Base-by-base conservation (phyloP, 257 asterid species). In the Nicotiana knightiana region DNA sequence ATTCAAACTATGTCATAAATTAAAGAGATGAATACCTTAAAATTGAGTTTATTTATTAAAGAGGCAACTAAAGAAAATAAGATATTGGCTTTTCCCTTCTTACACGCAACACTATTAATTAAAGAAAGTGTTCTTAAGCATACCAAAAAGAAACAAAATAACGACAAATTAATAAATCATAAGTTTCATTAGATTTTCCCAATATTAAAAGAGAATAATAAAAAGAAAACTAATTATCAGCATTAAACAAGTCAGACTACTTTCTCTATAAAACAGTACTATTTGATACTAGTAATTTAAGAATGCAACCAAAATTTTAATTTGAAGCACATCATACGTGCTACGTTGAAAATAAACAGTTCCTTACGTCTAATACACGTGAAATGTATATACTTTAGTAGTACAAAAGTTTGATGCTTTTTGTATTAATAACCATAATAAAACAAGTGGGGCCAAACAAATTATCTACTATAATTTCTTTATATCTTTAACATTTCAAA, bases 391-490 rank as follows among this genome's bases (percentile, higher is more conserved):
- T 10, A 33, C 33, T 55, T 43, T 63, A 43, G 81, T 16, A n/a
- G 51, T 28, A 33, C 63, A 64, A 30, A 63, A n/a, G 55, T 67
- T 30, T 70, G 75, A 55, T 63, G 55, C 53, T 76, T 24, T 61
- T 71, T 66, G 10, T 77, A 51, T 78, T 83, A 15, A 81, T n/a
- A 61, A 32, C 24, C 24, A 21, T 21, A 21, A 21, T 21, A 21
- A 21, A 76, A 33, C 2, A 6, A 51, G 87, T 73, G 77, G 85
- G 88, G 57, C 77, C 84, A n/a, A 37, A 64, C 13, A 3, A 70
- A 80, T 88, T 86, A 67, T 65, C 10, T 85, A 87, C 87, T 87
- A 21, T 21, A 84, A 57, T 83, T 88, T 88, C 89, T 88, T 87
- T 87, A 76, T 77, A 84, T 88, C 84, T 87, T 84, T 76, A 83